Evolutionary conservation across 768 basidiomycete species (phyloP).

Genomic region (Suillus occidentalis): DNA sequence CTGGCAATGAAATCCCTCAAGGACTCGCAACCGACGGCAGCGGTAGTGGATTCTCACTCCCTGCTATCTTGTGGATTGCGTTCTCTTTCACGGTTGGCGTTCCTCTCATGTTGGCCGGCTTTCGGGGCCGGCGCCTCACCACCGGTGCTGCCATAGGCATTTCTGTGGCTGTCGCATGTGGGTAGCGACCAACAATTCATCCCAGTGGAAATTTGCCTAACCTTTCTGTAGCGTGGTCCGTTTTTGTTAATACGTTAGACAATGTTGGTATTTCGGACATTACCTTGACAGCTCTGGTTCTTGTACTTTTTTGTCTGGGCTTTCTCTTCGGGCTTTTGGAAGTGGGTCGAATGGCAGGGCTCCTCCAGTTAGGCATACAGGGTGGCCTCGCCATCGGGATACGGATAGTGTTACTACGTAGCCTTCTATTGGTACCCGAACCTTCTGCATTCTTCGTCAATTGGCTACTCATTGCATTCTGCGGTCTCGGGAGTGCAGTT

Average conservation of each 20-base stretch:
- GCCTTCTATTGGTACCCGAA: conserved; percentile 46
- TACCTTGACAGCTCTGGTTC: conserved; percentile 46
- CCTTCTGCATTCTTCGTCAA: conserved; percentile 40
- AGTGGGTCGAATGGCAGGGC: conserved; percentile 47
- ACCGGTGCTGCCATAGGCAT: conserved; percentile 55
- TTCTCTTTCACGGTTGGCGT: conserved; percentile 52
- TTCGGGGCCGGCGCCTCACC: conserved; percentile 57
- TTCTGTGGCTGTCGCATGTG: conserved; percentile 48
- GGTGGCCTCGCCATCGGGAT: conserved; percentile 61
- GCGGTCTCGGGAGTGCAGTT: conserved; percentile 43
- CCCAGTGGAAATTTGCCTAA: not conserved
- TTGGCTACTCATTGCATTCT: conserved; percentile 52
- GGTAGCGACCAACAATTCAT: conserved; percentile 14
- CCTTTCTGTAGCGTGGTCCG: conserved; percentile 53
- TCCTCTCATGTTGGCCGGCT: conserved; percentile 55
- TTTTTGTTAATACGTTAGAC: conserved; percentile 56
- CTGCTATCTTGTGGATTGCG: conserved; percentile 59
- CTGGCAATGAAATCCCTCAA: conserved; percentile 48
- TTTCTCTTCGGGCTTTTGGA: conserved; percentile 56
- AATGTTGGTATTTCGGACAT: conserved; percentile 51
- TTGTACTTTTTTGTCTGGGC: conserved; percentile 51
- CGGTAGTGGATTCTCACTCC: conserved; percentile 45
- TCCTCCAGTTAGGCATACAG: conserved; percentile 45
- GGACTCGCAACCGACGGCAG: conserved; percentile 59
- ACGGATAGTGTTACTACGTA: conserved; percentile 51